Percentiles rank a stretch among this genome's conserved stretches.
Evolutionary conservation across 306 rosid species (phyloP).

Genomic region (Quercus robur): DNA sequence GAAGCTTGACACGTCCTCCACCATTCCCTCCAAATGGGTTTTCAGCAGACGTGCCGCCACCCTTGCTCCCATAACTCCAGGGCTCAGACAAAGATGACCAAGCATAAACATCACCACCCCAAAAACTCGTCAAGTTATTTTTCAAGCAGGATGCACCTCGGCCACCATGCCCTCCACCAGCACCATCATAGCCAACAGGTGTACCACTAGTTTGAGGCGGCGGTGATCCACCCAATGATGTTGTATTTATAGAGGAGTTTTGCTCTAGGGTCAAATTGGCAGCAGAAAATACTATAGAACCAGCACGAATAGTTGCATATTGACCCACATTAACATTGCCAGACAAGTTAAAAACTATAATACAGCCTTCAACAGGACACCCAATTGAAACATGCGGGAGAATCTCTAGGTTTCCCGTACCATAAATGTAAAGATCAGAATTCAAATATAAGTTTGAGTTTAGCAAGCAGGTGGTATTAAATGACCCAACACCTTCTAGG

Average conservation of each 20-base stretch:
- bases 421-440: slow-evolving; percentile 64
- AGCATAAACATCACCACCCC: slow-evolving; percentile 99
- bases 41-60: slow-evolving; percentile 64
- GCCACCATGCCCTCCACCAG: slow-evolving; percentile 99
- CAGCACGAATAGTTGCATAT: slow-evolving; percentile 66
- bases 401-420: slow-evolving; percentile 90
- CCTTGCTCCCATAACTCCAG: slow-evolving; percentile 96
- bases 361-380: slow-evolving; percentile 81
- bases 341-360: slow-evolving; percentile 68
- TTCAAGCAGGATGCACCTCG: slow-evolving; percentile 94
- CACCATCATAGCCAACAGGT: slow-evolving; percentile 80
- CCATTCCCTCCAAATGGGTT: slow-evolving; percentile 79
- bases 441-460: slow-evolving; percentile 58
- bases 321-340: slow-evolving; percentile 89
- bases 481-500: slow-evolving; percentile 91
- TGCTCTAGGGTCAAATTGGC: slow-evolving; percentile 71
- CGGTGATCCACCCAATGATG: slow-evolving; percentile 86
- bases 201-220: slow-evolving; percentile 99
- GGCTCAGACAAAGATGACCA: slow-evolving; percentile 88
- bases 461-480: slow-evolving; percentile 87
- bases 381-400: slow-evolving; percentile 70
- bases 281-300: slow-evolving; percentile 77
- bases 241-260: slow-evolving; percentile 65
- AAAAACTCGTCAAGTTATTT: slow-evolving; percentile 59
- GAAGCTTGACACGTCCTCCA: slow-evolving; percentile 83